These are phyloP conservation scores for Nemania bipapillata DNA, from an alignment of 2,329 filamentous ascomycete genomes.

Conservation along the genomic window DNA sequence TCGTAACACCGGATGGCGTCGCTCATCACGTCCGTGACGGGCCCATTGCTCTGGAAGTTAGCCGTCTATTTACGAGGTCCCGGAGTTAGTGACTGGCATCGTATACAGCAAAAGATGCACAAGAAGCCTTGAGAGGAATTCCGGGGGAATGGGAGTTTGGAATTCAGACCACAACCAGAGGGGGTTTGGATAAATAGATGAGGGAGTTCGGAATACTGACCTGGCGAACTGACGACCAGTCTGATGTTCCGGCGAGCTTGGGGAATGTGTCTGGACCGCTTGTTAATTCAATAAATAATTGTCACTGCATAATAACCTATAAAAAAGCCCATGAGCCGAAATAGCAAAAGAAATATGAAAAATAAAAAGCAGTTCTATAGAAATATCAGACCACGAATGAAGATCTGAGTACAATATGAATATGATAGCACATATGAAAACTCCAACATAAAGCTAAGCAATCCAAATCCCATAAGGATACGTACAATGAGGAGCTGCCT, in stretches of 20 bases:
- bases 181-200: neutral
- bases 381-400: neutral
- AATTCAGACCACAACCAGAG: slow-evolving; percentile 10
- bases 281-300: slow-evolving; percentile 1
- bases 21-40: slow-evolving; percentile 56
- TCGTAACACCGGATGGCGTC: slow-evolving; percentile 58
- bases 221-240: slow-evolving; percentile 52
- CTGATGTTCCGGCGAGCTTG: slow-evolving; percentile 46
- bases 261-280: slow-evolving; percentile 48
- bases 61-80: slow-evolving; percentile 48
- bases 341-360: neutral
- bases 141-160: neutral
- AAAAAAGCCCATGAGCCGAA: neutral
- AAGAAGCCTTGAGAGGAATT: neutral
- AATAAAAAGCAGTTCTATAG: too few relatives aligned
- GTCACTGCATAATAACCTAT: neutral
- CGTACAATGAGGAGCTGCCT: slow-evolving; percentile 49
- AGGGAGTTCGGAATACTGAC: slow-evolving; percentile 5
- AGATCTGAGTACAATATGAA: neutral
- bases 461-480: slow-evolving; percentile 2
- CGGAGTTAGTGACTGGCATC: neutral
- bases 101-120: too few relatives aligned
- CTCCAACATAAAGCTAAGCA: neutral
- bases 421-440: neutral
- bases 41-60: slow-evolving; percentile 58